Evolutionary conservation across 345 rosid genomes (phyloP).

Genomic region (Syzygium aqueum): DNA sequence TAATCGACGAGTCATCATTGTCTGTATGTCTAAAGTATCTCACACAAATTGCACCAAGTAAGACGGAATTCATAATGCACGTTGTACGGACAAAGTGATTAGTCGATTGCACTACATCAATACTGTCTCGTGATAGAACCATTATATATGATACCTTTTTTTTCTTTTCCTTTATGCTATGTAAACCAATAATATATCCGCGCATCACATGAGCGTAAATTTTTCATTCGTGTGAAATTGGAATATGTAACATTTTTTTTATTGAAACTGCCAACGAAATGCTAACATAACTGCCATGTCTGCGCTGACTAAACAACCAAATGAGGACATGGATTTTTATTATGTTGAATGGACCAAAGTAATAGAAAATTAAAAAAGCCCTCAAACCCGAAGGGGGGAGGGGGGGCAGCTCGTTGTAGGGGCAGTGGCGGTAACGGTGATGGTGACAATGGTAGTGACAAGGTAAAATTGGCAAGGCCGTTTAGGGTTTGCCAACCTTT

Average conservation of each 20-base stretch:
- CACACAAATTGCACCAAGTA: neutral
- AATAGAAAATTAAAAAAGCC: neutral
- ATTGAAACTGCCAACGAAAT: neutral
- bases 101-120: neutral
- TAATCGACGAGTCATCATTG: neutral
- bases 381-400: no score
- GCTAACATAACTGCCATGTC: neutral
- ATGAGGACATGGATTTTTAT: neutral
- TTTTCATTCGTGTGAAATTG: neutral
- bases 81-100: neutral
- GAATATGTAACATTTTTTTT: neutral
- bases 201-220: neutral
- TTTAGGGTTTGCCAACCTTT: neutral
- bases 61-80: neutral
- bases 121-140: accelerated
- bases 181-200: neutral
- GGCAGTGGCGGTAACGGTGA: neutral
- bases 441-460: accelerated
- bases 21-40: neutral
- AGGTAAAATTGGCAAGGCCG: neutral
- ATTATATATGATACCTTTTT: neutral
- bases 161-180: neutral
- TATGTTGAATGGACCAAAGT: neutral
- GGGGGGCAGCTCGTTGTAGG: neutral
- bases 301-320: neutral